Evolutionary conservation across 768 basidiomycete genomes (phyloP).

Genomic region (Suillus subalutaceus): DNA sequence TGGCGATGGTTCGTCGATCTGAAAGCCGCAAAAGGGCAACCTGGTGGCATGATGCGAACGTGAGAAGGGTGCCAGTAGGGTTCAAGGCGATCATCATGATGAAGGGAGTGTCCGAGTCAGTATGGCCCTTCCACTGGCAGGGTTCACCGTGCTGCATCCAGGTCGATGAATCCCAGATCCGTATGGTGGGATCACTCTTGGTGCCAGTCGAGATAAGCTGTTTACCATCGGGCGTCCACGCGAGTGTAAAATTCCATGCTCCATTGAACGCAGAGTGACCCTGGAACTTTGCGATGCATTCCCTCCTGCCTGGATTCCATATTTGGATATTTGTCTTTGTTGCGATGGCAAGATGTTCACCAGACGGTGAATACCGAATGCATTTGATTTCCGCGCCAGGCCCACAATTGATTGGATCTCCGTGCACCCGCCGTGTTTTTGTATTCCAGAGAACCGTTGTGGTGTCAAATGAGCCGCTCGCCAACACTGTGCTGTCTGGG

Average conservation of each 20-base stretch:
- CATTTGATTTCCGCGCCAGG: not conserved
- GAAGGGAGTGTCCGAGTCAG: too few species aligned
- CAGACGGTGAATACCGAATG: not conserved
- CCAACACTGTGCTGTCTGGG: not conserved
- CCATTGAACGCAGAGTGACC: not conserved
- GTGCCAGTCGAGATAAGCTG: not conserved
- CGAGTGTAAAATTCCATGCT: not conserved
- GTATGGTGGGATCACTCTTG: rapidly evolving
- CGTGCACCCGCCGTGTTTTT: not conserved
- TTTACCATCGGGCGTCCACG: not conserved
- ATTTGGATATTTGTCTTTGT: not conserved
- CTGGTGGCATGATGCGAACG: not conserved
- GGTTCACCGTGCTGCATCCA: not conserved
- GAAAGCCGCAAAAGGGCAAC: not conserved
- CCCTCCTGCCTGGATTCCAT: not conserved
- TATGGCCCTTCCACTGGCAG: not conserved
- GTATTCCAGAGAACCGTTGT: not conserved
- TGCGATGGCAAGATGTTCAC: not conserved
- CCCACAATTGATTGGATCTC: not conserved
- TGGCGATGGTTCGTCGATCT: not conserved
- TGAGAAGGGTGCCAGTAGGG: not conserved
- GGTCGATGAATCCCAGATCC: not conserved
- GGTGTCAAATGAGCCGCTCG: not conserved
- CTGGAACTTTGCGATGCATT: not conserved
- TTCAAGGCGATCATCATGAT: not conserved